Base-by-base conservation (phyloP, 805 yeast genomes). In the Ogataea saltuana region DNA sequence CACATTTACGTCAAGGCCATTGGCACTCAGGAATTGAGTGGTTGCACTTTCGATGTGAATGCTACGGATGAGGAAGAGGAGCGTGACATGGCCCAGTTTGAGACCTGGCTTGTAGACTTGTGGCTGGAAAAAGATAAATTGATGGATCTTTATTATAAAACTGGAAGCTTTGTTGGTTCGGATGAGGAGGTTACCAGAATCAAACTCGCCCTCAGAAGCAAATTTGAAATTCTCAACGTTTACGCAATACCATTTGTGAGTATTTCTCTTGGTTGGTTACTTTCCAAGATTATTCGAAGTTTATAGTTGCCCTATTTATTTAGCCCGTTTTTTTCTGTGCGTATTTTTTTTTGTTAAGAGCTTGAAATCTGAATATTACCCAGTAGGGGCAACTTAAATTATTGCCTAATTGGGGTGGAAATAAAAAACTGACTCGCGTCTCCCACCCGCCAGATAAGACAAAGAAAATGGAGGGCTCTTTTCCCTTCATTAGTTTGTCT, bases 51-150 rank as follows among this genome's bases (percentile, higher is more conserved):
- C 27, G 72, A 75, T 20, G 72, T 74, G 36, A 76, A 76, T 39
- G 68, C 72, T 6, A 62, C 64, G 31, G 68, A 61, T 11, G 70
- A 67, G n/a, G 75, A 74, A 44, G 70, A 67, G 28, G 56, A 49
- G n/a, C 47, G 41, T 10, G 65, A 65, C 33, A 62, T 74, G 54
- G 53, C 64, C 37, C 58, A 53, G 31, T 89, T 93, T 58, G 85
- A 81, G 41, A 65, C 74, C 18, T 93, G 99, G 99, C 64, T 93
- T 34, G 72, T 70, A 47, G 64, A 73, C 3, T 65, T 77, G 9
- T 93, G 98, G 98, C 57, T 67, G 15, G 83, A 78, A 50, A 93
- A 93, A 63, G 98, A 93, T 63, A 65, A 62, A 36, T 61, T 83
- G 37, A 70, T 93, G 79, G 81, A 75, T n/a, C 58, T 61, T 13